phyloP scores from a whole-genome alignment of 495 filamentous ascomycete species.

The Penicillium daleae region DNA sequence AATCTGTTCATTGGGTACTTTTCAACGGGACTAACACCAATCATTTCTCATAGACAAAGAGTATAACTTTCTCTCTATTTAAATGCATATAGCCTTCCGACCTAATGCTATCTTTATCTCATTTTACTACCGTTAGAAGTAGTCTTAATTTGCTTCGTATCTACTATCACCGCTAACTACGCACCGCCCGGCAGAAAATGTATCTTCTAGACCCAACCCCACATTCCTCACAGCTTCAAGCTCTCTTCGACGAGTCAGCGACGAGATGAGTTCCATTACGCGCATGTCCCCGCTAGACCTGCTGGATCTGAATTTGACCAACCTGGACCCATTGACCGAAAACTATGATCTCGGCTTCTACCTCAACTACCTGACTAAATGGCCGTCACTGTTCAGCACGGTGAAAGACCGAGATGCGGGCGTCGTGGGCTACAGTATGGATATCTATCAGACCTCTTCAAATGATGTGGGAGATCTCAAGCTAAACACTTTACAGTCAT shows the following conservation, averaged over 20 bases:
- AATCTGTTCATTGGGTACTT: too few relatives aligned
- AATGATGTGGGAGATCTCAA: background rate
- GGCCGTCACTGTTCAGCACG: constrained; percentile 89
- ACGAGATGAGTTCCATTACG: constrained; percentile 67
- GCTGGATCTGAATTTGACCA: constrained; percentile 79
- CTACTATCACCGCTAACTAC: background rate
- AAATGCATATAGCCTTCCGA: too few relatives aligned
- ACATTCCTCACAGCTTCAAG: constrained; percentile 17
- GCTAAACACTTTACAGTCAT: constrained; percentile 66
- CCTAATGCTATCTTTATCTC: too few relatives aligned
- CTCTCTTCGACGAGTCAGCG: background rate
- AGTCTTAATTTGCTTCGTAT: too few relatives aligned
- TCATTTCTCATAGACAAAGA: too few relatives aligned
- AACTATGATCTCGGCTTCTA: constrained; percentile 97
- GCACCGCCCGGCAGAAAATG: constrained; percentile 17
- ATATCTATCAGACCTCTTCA: constrained; percentile 1
- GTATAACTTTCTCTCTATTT: too few relatives aligned
- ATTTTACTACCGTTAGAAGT: background rate
- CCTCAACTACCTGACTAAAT: constrained; percentile 89
- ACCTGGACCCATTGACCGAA: constrained; percentile 92
- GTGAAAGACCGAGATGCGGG: constrained; percentile 80
- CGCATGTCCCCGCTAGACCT: constrained; percentile 74
- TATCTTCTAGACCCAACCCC: constrained; percentile 6
- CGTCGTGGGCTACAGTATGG: constrained; percentile 89
- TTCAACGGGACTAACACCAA: too few relatives aligned